Evolutionary conservation across 345 rosid genomes (phyloP), one percentile per base, ranked within the genome.

Genomic region (Acer saccharum): DNA sequence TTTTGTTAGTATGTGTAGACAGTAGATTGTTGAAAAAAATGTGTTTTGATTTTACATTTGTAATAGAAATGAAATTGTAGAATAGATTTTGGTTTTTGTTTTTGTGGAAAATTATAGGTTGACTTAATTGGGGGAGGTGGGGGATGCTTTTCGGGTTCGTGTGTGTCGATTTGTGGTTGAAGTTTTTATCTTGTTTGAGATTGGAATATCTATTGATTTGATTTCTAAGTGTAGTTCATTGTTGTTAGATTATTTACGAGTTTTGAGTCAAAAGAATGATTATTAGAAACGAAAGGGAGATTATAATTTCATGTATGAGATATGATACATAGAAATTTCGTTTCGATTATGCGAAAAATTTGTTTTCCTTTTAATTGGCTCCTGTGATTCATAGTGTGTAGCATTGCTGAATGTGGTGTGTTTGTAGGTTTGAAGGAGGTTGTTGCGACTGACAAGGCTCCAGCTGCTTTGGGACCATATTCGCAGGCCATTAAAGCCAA

Each of bases 391-490:
- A 14, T 23, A 7, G 8, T 29, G 25, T 12, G 0, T 14, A 27
- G 35, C 55, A 62, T 55, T 73, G 35, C 10, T 41, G 17, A 39
- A 17, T 29, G 20, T 72, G 18, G 76, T 27, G 21, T 76, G 72
- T 35, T 76, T 88, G 81, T 74, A 96, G 97, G 78, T 73, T 73
- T 70, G 71, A 94, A 96, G 84, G 95, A 89, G 85, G 91, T 83
- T 61, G 93, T 91, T 72, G 80, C 79, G 32, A 93, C 98, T 1
- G 91, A 92, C 41, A 93, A 94, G 81, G 98, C 99, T 77, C 98
- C 98, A 4, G 98, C 98, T 43, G 98, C 98, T 8, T 72, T 93
- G 69, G 99, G 99, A 73, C 98, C 98, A 0, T 94, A 94, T 86
- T 90, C 97, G 75, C 98, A 93, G 88, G 98, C 97, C 5, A 93